Conservation (phyloP, 2,329 filamentous ascomycete genomes). For the Fusarium staphyleae region DNA sequence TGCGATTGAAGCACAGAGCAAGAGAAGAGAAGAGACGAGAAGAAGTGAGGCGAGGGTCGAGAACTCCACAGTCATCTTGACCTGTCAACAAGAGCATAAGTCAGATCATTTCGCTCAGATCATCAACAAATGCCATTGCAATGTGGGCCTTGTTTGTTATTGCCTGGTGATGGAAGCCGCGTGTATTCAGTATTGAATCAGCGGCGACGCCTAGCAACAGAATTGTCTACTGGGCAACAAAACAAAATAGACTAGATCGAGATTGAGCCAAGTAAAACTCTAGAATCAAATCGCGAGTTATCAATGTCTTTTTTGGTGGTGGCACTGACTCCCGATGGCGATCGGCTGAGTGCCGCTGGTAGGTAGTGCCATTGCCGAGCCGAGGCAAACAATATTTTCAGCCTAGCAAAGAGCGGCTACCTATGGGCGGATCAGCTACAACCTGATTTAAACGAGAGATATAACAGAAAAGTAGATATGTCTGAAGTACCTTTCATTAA, state of each 20-base stretch:
- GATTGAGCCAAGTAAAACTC: background rate
- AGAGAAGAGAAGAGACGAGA: background rate
- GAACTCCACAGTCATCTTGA: background rate
- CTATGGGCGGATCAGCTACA: background rate
- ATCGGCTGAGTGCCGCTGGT: conserved; percentile 9
- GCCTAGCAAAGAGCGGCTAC: background rate
- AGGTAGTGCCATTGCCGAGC: background rate
- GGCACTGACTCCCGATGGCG: background rate
- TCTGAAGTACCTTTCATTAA: too few relatives aligned
- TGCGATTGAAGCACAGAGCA: conserved; percentile 23
- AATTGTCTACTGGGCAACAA: background rate
- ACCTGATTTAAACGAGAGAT: background rate
- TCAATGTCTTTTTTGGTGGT: background rate
- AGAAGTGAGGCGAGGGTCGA: background rate
- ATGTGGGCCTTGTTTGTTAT: too few relatives aligned
- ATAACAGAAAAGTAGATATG: too few relatives aligned
- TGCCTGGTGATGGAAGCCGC: background rate
- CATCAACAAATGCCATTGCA: too few relatives aligned
- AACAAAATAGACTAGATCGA: background rate
- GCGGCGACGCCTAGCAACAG: background rate
- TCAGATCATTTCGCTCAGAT: too few relatives aligned
- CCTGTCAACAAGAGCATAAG: too few relatives aligned
- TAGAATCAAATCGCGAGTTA: background rate
- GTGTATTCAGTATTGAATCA: background rate
- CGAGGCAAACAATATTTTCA: background rate